Percentiles rank a stretch among this genome's conserved stretches.
Conservation (phyloP, 2,329 filamentous ascomycete species). For the Juglanconis oblonga region DNA sequence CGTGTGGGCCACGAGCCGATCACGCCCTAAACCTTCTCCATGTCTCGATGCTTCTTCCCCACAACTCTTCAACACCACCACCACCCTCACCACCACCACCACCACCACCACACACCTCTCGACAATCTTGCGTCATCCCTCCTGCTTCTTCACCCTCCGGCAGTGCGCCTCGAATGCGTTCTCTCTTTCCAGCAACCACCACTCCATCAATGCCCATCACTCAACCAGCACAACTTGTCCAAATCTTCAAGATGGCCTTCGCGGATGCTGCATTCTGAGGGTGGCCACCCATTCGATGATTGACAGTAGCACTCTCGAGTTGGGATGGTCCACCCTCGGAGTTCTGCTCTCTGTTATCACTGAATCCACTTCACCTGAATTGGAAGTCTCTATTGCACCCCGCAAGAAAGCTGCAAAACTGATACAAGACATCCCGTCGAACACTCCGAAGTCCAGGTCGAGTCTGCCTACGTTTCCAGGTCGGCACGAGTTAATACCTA, state of each 20-base stretch:
- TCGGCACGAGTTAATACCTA: too few relatives aligned
- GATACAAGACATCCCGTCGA: too few relatives aligned
- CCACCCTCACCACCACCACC: too few relatives aligned
- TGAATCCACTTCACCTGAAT: background rate
- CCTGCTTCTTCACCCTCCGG: background rate
- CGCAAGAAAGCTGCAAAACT: too few relatives aligned
- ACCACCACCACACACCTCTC: too few relatives aligned
- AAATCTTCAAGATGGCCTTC: slow-evolving; percentile 38
- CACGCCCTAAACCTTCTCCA: too few relatives aligned
- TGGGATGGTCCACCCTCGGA: slow-evolving; percentile 53
- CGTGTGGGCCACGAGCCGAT: too few relatives aligned
- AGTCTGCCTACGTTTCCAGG: too few relatives aligned
- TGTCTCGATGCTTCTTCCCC: too few relatives aligned
- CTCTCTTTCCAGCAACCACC: background rate
- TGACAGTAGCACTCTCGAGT: slow-evolving; percentile 37
- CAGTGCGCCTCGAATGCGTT: background rate
- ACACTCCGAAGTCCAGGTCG: too few relatives aligned
- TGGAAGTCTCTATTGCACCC: background rate
- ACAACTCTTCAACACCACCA: too few relatives aligned
- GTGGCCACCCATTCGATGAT: slow-evolving; percentile 44
- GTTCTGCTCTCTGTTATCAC: slow-evolving; percentile 26
- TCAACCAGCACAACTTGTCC: slow-evolving; percentile 29
- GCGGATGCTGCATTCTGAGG: slow-evolving; percentile 50
- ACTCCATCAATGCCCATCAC: background rate
- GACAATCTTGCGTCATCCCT: too few relatives aligned